phyloP scores from a whole-genome alignment of 1,284 basidiomycete genomes.

The Ceratobasidium sp. region DNA sequence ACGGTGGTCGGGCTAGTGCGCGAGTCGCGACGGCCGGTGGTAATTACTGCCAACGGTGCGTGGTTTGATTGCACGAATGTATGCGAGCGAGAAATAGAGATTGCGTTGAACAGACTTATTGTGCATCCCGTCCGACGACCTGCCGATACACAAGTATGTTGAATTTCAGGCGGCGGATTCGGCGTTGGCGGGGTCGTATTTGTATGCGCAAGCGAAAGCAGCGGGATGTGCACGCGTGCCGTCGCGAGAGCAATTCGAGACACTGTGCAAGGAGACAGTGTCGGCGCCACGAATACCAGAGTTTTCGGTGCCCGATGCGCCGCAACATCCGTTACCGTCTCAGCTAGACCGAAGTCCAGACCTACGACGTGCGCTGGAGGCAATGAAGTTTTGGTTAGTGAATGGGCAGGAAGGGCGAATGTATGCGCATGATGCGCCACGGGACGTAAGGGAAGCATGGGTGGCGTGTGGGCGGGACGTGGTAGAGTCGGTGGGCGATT shows the following conservation, averaged over 20 bases:
- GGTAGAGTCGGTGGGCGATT: conserved; percentile 43
- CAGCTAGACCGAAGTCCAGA: conserved; percentile 60
- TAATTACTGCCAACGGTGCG: conserved; percentile 93
- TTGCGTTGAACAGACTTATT: conserved; percentile 65
- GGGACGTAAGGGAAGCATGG: conserved; percentile 31
- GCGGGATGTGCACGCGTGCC: conserved; percentile 51
- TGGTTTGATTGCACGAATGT: conserved; percentile 36
- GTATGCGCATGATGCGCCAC: neutral
- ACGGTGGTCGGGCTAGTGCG: conserved; percentile 82
- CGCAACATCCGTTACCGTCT: conserved; percentile 56
- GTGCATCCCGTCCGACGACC: conserved; percentile 72
- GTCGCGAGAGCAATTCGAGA: conserved; percentile 1
- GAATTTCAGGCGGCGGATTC: conserved; percentile 70
- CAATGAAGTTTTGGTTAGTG: conserved; percentile 65
- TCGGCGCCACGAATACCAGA: conserved; percentile 45
- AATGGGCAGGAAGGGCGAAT: neutral
- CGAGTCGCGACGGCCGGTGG: conserved; percentile 83
- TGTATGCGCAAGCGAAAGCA: conserved; percentile 69
- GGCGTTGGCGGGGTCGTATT: conserved; percentile 72
- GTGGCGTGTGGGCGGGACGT: conserved; percentile 28
- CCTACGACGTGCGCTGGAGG: conserved; percentile 66
- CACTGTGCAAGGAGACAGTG: conserved; percentile 1
- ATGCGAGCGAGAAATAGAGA: conserved; percentile 4
- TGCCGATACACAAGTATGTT: conserved; percentile 77
- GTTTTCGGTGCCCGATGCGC: conserved; percentile 51